phyloP scores from a whole-genome alignment of 1,284 basidiomycete genomes.

The Ganoderma leucocontextum region DNA sequence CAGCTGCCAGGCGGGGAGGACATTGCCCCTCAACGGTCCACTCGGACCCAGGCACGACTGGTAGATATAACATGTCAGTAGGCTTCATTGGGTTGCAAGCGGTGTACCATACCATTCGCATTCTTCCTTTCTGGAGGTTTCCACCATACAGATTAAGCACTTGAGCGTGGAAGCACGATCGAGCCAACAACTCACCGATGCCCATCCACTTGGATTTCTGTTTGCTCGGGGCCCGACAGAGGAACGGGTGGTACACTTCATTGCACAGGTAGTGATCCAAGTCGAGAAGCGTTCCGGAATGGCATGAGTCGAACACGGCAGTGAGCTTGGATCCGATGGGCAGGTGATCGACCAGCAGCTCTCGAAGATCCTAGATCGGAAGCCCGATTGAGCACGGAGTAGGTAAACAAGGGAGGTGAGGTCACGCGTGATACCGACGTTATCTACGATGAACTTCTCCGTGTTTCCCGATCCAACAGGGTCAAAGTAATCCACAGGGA shows the following conservation, averaged over 20 bases:
- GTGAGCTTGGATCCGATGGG: constrained; percentile 51
- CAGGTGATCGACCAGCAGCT: constrained; percentile 49
- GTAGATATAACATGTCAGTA: not conserved
- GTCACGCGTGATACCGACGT: too few species aligned
- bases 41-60: not conserved
- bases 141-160: not conserved
- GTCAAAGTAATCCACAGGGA: constrained; percentile 7
- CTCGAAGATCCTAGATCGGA: constrained; percentile 46
- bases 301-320: constrained; percentile 58
- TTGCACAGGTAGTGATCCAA: constrained; percentile 56
- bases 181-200: constrained; percentile 20
- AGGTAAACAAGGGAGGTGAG: too few species aligned
- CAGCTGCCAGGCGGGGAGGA: not conserved
- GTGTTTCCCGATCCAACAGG: too few species aligned
- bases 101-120: constrained; percentile 15
- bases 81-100: not conserved
- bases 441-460: constrained; percentile 1
- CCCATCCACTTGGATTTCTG: constrained; percentile 21
- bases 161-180: too few species aligned
- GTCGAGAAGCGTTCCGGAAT: constrained; percentile 56
- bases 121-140: constrained; percentile 27
- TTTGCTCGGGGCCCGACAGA: constrained; percentile 50
- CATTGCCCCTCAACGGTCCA: not conserved
- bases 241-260: constrained; percentile 54
- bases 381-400: not conserved